These are phyloP conservation scores for Solanum hybrid DNA, from an alignment of 305 asterid genomes.

Conservation along the genomic window DNA sequence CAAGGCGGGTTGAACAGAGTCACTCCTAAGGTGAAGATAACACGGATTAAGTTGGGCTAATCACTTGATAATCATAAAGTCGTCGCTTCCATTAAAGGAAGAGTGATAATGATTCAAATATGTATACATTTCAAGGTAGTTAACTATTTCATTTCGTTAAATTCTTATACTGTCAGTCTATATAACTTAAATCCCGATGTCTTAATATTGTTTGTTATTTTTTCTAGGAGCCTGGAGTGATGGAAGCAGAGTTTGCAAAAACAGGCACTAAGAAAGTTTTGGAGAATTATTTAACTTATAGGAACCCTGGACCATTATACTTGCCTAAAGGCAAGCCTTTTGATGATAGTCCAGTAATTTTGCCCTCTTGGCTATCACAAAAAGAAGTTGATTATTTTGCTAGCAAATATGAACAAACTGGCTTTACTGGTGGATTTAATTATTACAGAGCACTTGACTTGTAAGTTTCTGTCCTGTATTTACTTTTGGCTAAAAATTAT, in stretches of 20 bases:
- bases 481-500: not conserved
- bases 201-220: not conserved
- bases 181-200: not conserved
- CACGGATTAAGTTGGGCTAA: not conserved
- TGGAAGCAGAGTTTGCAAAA: slow-evolving; percentile 13
- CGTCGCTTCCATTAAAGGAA: not conserved
- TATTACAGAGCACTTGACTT: slow-evolving; percentile 13
- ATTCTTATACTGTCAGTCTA: not conserved
- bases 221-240: slow-evolving; percentile 6
- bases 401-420: slow-evolving; percentile 7
- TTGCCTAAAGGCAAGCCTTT: slow-evolving; percentile 6
- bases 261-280: not conserved
- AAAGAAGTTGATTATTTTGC: slow-evolving; percentile 10
- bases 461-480: not conserved
- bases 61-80: not conserved
- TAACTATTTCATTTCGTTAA: not conserved
- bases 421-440: slow-evolving; percentile 15
- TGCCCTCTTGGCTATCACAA: slow-evolving; percentile 9
- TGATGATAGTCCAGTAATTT: not conserved
- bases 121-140: not conserved
- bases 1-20: not conserved
- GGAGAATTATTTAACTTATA: not conserved
- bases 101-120: not conserved
- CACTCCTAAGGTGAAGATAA: rapidly evolving
- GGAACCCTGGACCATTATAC: not conserved